A percentile compares a stretch with the other conserved stretches of the same genome.
Evolutionary conservation across 208 protist genomes (phyloP).

Genomic region (Endotrypanum monterogeii): DNA sequence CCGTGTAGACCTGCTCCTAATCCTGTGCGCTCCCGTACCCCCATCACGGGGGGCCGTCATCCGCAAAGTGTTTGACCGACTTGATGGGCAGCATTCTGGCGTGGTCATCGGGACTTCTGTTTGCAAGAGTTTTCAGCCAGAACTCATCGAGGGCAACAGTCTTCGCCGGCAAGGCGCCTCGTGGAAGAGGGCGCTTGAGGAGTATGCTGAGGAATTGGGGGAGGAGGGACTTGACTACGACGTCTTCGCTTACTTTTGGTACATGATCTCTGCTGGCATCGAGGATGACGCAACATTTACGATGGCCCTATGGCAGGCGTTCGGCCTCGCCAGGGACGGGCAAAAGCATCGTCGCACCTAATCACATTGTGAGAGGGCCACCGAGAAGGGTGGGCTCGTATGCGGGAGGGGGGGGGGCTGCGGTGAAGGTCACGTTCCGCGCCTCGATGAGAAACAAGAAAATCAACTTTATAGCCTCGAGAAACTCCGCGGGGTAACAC

Average conservation of each 20-base stretch:
- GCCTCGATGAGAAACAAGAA: too few species aligned
- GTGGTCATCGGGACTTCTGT: constrained; percentile 23
- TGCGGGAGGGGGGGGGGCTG: too few species aligned
- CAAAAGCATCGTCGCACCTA: not conserved
- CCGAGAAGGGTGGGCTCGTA: not conserved
- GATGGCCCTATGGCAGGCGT: constrained; percentile 81
- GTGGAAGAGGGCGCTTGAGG: constrained; percentile 49
- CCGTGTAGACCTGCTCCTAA: constrained; percentile 50
- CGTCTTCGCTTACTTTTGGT: constrained; percentile 78
- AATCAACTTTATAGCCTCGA: too few species aligned
- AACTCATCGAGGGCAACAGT: constrained; percentile 43
- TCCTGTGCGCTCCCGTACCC: constrained; percentile 55
- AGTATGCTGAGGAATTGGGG: constrained; percentile 44
- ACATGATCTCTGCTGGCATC: constrained; percentile 67
- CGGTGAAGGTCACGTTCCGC: too few species aligned
- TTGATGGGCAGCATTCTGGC: constrained; percentile 19
- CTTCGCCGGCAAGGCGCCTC: constrained; percentile 31
- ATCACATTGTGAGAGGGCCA: not conserved
- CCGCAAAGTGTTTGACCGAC: constrained; percentile 63
- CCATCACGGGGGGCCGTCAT: constrained; percentile 63
- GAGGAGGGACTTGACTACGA: constrained; percentile 48
- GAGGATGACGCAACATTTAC: constrained; percentile 83
- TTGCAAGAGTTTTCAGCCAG: constrained; percentile 44
- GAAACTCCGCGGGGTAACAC: too few species aligned
- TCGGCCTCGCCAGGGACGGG: constrained; percentile 54